These are phyloP conservation scores for Boeremia exigua DNA, from an alignment of 2,329 filamentous ascomycete species.

Conservation along the genomic window DNA sequence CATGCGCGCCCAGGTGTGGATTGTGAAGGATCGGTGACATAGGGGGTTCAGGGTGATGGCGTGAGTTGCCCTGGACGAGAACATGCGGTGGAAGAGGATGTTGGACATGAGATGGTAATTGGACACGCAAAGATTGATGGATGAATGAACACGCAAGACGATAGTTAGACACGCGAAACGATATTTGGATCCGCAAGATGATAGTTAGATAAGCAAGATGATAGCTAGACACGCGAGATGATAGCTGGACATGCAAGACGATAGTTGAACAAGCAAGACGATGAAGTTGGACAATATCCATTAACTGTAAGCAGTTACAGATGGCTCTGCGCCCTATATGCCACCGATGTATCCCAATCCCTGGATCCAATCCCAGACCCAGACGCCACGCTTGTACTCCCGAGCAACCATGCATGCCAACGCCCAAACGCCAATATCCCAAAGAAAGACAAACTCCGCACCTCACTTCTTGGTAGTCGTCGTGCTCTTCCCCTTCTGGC, in stretches of 20 bases:
- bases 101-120: too few relatives aligned
- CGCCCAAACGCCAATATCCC: background rate
- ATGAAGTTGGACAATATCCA: too few relatives aligned
- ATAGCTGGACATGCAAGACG: too few relatives aligned
- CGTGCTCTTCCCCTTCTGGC: background rate
- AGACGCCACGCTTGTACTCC: background rate
- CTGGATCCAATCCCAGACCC: background rate
- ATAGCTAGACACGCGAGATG: too few relatives aligned
- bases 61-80: background rate
- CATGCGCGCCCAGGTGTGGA: slow-evolving; percentile 31
- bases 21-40: slow-evolving; percentile 31
- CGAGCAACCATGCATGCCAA: background rate
- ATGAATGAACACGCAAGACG: too few relatives aligned
- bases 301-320: background rate
- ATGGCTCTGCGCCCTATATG: background rate
- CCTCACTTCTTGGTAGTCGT: background rate
- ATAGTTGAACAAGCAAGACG: too few relatives aligned
- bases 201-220: too few relatives aligned
- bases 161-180: too few relatives aligned
- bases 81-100: too few relatives aligned
- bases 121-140: too few relatives aligned
- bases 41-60: slow-evolving; percentile 17
- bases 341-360: background rate
- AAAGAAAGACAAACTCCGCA: background rate
- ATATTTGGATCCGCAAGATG: too few relatives aligned